These are phyloP conservation scores for Oryza brachyantha DNA, from an alignment of 176 grass and related monocot species.

Conservation along the genomic window DNA sequence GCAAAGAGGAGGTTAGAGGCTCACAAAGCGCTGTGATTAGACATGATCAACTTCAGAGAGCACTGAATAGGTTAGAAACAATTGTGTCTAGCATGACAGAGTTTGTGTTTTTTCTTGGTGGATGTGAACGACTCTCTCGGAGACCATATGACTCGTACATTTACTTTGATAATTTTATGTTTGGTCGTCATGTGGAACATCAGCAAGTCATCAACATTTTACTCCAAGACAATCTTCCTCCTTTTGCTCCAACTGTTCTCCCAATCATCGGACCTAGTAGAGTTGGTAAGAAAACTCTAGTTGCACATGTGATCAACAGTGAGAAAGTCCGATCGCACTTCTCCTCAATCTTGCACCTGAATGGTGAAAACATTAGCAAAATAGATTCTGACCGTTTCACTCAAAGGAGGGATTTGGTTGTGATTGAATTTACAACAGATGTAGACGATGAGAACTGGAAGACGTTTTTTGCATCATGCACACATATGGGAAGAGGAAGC, in stretches of 20 bases:
- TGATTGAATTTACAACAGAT: constrained; percentile 19
- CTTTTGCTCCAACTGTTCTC: background rate
- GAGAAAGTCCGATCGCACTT: background rate
- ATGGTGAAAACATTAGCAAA: too few relatives aligned
- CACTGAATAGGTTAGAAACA: too few relatives aligned
- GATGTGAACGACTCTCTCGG: background rate
- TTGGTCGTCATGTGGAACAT: background rate
- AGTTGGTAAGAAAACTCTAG: constrained; percentile 3
- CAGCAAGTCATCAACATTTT: background rate
- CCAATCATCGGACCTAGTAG: background rate
- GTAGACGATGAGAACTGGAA: background rate
- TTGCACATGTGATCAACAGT: background rate
- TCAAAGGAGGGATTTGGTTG: background rate
- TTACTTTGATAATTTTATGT: background rate
- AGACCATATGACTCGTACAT: constrained; percentile 10
- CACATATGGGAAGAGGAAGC: constrained; percentile 13
- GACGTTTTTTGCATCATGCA: background rate
- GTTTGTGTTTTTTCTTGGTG: background rate
- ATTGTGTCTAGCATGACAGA: too few relatives aligned
- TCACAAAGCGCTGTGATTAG: background rate
- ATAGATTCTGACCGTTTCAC: too few relatives aligned
- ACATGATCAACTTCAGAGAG: background rate
- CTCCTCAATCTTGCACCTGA: background rate
- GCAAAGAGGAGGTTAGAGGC: background rate
- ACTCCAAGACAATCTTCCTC: background rate